Percentiles rank a stretch among this genome's conserved stretches.
Conservation (phyloP, 352 stramenopile genomes). For the Phytophthora colocasiae region DNA sequence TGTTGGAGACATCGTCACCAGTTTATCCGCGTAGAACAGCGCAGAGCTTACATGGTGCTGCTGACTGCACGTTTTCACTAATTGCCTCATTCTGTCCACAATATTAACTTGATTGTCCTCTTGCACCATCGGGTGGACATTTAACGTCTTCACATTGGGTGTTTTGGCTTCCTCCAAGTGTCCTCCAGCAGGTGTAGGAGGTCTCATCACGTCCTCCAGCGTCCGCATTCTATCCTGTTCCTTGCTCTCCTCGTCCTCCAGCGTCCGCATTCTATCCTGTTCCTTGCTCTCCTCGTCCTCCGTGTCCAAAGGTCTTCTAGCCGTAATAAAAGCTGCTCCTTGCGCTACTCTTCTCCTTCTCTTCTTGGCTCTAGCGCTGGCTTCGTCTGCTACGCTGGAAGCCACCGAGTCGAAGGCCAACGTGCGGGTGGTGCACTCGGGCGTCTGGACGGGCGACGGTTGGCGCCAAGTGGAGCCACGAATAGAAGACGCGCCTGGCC, state of each 20-base stretch:
- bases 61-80: constrained; percentile 56
- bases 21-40: constrained; percentile 86
- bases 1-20: constrained; percentile 61
- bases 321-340: constrained; percentile 42
- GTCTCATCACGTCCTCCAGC: constrained; percentile 14
- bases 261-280: constrained; percentile 17
- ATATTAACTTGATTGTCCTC: constrained; percentile 9
- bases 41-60: constrained; percentile 62
- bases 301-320: constrained; percentile 19
- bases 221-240: constrained; percentile 18
- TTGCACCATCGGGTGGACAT: background rate
- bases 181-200: constrained; percentile 4
- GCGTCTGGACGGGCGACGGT: constrained; percentile 52
- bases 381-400: constrained; percentile 38
- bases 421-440: constrained; percentile 49
- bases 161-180: constrained; percentile 16
- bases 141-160: background rate
- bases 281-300: constrained; percentile 8
- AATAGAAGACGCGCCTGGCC: constrained; percentile 28
- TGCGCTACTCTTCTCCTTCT: constrained; percentile 43
- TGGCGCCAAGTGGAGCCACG: constrained; percentile 30
- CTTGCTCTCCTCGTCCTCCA: constrained; percentile 9
- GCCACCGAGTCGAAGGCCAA: constrained; percentile 50
- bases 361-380: constrained; percentile 38
- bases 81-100: constrained; percentile 43